Evolutionary conservation across 176 grass and related monocot species (phyloP), one percentile per base, ranked within the genome.

Genomic region (Oryza brachyantha): DNA sequence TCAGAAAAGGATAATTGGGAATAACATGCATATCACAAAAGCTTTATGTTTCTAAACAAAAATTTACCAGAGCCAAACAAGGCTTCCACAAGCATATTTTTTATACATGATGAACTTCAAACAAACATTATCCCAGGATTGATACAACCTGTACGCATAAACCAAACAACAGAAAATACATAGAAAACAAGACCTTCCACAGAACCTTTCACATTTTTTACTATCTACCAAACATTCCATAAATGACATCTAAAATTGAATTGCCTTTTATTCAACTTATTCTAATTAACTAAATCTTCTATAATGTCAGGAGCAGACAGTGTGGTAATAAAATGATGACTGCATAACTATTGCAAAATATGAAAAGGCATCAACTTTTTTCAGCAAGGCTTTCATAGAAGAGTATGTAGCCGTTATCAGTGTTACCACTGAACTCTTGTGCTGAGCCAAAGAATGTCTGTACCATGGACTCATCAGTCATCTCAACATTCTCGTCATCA

Each of bases 401-500:
- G 54, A 98, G 83, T 74, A 98, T 98, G 39, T 98, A 98, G 46
- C 92, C 90, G 71, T 94, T 86, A 83, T 98, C 95, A 3, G 92
- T 98, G 86, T 98, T 94, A 77, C 87, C 87, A 43, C 92, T 90
- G 69, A 90, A 98, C 74, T 98, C 95, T 35, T 94, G 95, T 41
- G 92, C 74, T 21, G 87, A 92, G 21, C 95, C 95, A 75, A 98
- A 98, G 84, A 92, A 98, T 35, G 89, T 88, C 61, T 98, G 92
- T 63, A 98, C 85, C 21, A 76, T 85, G 42, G 87, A 90, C 73
- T 98, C 95, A 13, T 94, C 92, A 73, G 89, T 98, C 87, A 92
- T 91, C 81, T 98, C 95, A 69, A 98, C 92, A 81, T 92, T 98
- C 77, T 98, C 95, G 1, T 94, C 95, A 5, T 97, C 94, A 24